Base-by-base conservation (phyloP, 1,284 basidiomycete genomes). In the Cystobasidium slooffiae region DNA sequence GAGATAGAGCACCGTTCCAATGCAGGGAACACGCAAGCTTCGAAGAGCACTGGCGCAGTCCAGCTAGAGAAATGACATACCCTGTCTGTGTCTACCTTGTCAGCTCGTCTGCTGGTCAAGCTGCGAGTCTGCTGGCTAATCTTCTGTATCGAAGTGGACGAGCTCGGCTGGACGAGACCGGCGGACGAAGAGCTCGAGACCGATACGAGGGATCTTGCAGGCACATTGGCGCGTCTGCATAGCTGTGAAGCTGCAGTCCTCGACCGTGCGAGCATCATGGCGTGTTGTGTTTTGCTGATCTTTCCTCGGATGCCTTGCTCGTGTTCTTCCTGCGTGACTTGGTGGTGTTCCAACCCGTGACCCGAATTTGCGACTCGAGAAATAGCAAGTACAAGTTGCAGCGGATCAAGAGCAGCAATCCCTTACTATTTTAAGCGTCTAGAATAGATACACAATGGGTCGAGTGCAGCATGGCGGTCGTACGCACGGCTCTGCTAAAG, bases 21-120 rank as follows among this genome's bases (percentile, higher is more conserved):
- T 3, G 59, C 59, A 43, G 14, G 16, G 9, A 47, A 43, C 20
- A 46, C 12, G 12, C 20, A n/a, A 49, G 44, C 44, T 16, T n/a
- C 44, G 43, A 63, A 12, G 20, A 56, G n/a, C n/a, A 49, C 31
- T 31, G 31, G 31, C 31, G 5, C 31, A 31, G 5, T 31, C 31
- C 31, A 31, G 31, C 31, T 31, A 37, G 24, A 56, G n/a, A 14
- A 56, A 20, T 24, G 22, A 59, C 70, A 41, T 44, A 66, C 70
- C 62, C 70, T 73, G 41, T 73, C 70, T 31, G 70, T 73, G 43
- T 73, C 70, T 18, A 73, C 53, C 62, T 66, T 65, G 53, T 73
- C 70, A 8, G 70, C 70, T 7, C 69, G 69, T 22, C 69, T 62
- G 58, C 58, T 63, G 16, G 58, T 63, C 20, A 72, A 24, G 51